Evolutionary conservation across 108 stramenopile genomes (phyloP).

Genomic region (Fragilaria crotonensis): DNA sequence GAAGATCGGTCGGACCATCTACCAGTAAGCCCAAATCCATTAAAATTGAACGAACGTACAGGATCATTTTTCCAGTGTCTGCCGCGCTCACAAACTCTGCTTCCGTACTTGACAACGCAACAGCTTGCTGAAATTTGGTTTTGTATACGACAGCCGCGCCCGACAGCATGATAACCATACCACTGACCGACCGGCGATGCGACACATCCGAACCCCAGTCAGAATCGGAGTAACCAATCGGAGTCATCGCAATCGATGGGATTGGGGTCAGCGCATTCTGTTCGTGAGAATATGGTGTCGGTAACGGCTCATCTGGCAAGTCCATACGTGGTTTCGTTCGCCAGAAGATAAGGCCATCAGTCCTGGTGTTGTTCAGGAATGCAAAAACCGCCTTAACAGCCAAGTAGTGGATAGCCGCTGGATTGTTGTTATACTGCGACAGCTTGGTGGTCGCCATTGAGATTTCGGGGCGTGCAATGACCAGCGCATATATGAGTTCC

Average conservation of each 20-base stretch:
- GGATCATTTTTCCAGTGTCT: slow-evolving; percentile 18
- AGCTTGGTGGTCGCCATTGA: slow-evolving; percentile 17
- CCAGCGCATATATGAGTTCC: slow-evolving; percentile 31
- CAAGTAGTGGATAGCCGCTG: slow-evolving; percentile 15
- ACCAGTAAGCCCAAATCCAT: slow-evolving; percentile 12
- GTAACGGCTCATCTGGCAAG: slow-evolving; percentile 5
- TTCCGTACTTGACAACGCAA: slow-evolving; percentile 19
- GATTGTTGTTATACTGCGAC: slow-evolving; percentile 6
- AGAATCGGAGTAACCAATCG: slow-evolving; percentile 15
- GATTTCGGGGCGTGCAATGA: slow-evolving; percentile 27
- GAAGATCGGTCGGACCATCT: slow-evolving; percentile 3
- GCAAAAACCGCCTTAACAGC: slow-evolving; percentile 5
- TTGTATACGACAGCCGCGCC: slow-evolving; percentile 23
- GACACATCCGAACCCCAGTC: slow-evolving; percentile 20
- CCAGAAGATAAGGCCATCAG: slow-evolving; percentile 17
- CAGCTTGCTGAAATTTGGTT: slow-evolving; percentile 13
- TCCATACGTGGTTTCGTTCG: background rate
- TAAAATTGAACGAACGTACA: slow-evolving; percentile 21
- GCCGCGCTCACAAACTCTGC: slow-evolving; percentile 11
- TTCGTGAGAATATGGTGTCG: background rate
- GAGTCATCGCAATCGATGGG: background rate
- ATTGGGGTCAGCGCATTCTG: background rate
- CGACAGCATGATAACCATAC: slow-evolving; percentile 15
- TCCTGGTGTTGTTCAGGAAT: slow-evolving; percentile 13
- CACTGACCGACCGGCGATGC: slow-evolving; percentile 20